Base-by-base conservation (phyloP, 1,139 yeast species). In the Sugiyamaella xylanicola region DNA sequence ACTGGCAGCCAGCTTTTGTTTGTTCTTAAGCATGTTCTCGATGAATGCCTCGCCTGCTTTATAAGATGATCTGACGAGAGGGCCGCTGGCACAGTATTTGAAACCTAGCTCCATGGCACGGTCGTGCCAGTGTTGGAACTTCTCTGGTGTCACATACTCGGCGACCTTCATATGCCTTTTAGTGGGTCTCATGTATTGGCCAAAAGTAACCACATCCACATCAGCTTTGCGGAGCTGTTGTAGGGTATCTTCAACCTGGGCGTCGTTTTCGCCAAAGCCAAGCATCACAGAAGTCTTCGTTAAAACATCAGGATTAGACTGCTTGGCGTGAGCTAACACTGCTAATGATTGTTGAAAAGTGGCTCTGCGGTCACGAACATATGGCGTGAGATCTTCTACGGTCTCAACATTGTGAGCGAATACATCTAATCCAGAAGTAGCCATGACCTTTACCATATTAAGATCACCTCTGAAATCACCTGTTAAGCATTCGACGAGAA, bases 131-230 rank as follows among this genome's bases (percentile, higher is more conserved):
- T 86, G 79, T 59, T 91, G 96, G 70, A 95, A 95, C 70, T 89
- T 91, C 63, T 88, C 97, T 0, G 99, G 99, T n/a, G 84, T 86
- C 20, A 93, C 82, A 67, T 95, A 95, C 63, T 93, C 97, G 19
- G 90, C 97, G 42, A 95, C 99, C 76, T 92, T 92, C 95, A 95
- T 90, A 71, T 95, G 99, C 68, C 98, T 84, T 75, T 89, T 93
- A 1, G 99, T 95, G 45, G 99, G 99, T 69, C 98, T 83, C 99
- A 95, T 95, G 73, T 95, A 95, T 74, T 95, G 99, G 42, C 99
- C 99, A 73, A 95, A 93, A 0, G 99, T 95, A 21, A 95, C 97
- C 54, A 95, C 96, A 67, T 95, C 99, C 70, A 96, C 95, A 7
- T 80, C 76, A 53, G 86, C 81, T 19, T 74, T 82, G 61, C 99